These are phyloP conservation scores for Penicillium capsulatum DNA, from an alignment of 2,329 filamentous ascomycete genomes.

Conservation along the genomic window DNA sequence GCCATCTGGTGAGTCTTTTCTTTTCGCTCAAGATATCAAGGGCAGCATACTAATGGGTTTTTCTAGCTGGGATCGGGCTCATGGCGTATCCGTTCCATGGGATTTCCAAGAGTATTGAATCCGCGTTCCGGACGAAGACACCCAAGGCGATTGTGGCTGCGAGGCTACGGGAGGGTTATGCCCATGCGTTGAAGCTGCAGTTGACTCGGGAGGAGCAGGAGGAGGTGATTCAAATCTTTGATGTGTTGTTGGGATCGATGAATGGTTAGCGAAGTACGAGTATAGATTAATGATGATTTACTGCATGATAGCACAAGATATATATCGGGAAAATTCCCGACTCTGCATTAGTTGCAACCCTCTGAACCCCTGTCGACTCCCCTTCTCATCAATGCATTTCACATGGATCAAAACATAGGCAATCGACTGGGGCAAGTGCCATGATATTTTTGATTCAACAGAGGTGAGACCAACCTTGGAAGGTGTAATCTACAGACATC, in stretches of 20 bases:
- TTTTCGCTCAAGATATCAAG: not conserved
- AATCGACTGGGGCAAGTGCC: no score
- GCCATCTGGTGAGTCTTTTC: conserved; percentile 16
- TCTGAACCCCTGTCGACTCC: no score
- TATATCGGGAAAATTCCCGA: no score
- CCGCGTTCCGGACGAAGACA: conserved; percentile 16
- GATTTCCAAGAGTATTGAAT: conserved; percentile 21
- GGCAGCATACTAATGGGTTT: not conserved
- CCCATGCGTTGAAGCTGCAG: conserved; percentile 11
- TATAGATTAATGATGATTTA: no score
- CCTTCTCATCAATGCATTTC: no score
- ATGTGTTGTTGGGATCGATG: conserved; percentile 10
- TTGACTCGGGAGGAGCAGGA: conserved; percentile 14
- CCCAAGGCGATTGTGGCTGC: conserved; percentile 18
- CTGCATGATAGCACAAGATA: no score
- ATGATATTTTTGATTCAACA: no score
- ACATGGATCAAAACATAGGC: no score
- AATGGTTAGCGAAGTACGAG: not conserved
- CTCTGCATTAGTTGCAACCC: no score
- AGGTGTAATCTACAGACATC: no score
- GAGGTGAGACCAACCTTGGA: no score
- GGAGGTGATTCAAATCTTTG: conserved; percentile 16
- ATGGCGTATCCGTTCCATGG: conserved; percentile 24
- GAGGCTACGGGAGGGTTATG: conserved; percentile 16
- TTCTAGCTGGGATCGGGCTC: conserved; percentile 19